These are phyloP conservation scores for Phytopythium kandeliae DNA, from an alignment of 352 stramenopile species.

Conservation along the genomic window DNA sequence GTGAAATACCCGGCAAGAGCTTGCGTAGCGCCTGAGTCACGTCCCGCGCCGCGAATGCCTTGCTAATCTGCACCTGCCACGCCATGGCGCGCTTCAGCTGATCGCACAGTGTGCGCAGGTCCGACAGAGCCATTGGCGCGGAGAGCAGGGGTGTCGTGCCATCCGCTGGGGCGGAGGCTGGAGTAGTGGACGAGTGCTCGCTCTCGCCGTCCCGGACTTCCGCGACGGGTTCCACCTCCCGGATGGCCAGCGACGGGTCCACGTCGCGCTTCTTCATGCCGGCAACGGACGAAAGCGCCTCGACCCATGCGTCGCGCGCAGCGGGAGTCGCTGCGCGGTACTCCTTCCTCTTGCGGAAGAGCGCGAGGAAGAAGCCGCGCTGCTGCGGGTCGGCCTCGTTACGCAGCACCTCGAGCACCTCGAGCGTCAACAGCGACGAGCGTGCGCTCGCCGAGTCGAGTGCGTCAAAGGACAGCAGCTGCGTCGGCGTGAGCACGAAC, in stretches of 20 bases:
- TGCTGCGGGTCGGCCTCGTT: slow-evolving; percentile 29
- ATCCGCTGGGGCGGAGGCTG: background rate
- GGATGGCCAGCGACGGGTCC: background rate
- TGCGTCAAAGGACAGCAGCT: slow-evolving; percentile 68
- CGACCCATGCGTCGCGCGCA: slow-evolving; percentile 66
- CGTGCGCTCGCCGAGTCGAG: slow-evolving; percentile 30
- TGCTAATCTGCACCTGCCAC: slow-evolving; percentile 70
- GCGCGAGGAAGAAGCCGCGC: slow-evolving; percentile 45
- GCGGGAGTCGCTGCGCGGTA: slow-evolving; percentile 49
- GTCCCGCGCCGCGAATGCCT: slow-evolving; percentile 66
- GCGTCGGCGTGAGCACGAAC: slow-evolving; percentile 61
- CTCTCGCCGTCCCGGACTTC: background rate
- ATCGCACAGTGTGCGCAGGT: slow-evolving; percentile 56
- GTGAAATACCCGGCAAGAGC: slow-evolving; percentile 27
- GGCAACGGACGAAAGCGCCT: slow-evolving; percentile 52
- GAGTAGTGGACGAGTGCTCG: background rate
- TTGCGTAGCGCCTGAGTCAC: slow-evolving; percentile 59
- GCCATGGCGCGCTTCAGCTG: slow-evolving; percentile 69
- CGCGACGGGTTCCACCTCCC: background rate
- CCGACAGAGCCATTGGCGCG: slow-evolving; percentile 1
- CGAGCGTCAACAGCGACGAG: slow-evolving; percentile 48
- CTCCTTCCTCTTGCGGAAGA: slow-evolving; percentile 81
- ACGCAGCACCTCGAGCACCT: slow-evolving; percentile 57
- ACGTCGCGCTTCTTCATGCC: slow-evolving; percentile 31
- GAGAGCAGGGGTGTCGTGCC: background rate